Conservation (phyloP, 2,329 filamentous ascomycete species). For the Clonostachys sp. region DNA sequence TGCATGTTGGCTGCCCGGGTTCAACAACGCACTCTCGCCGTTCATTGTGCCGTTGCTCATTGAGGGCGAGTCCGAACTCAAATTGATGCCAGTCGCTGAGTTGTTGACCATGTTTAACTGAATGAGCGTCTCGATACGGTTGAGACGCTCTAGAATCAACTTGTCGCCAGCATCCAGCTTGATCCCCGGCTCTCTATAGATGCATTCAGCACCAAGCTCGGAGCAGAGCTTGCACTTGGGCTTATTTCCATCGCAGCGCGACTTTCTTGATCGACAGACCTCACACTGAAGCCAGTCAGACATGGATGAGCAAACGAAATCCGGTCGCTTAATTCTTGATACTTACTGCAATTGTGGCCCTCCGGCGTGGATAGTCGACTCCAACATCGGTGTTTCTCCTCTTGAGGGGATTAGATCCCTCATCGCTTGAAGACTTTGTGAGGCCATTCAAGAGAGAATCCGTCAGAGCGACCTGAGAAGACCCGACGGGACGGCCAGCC, state of each 20-base stretch:
- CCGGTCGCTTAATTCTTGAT: not conserved
- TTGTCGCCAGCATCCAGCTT: conserved; percentile 86
- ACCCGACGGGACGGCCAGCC: conserved; percentile 29
- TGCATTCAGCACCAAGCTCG: conserved; percentile 76
- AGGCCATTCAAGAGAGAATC: conserved; percentile 9
- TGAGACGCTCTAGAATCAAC: conserved; percentile 74
- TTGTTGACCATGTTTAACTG: conserved; percentile 59
- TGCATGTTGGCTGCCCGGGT: conserved; percentile 33
- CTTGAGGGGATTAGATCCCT: conserved; percentile 55
- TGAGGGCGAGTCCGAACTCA: conserved; percentile 59
- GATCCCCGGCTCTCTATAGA: conserved; percentile 81
- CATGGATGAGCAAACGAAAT: not conserved
- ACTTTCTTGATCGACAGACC: conserved; percentile 76
- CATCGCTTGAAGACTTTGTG: conserved; percentile 33
- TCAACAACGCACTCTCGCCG: conserved; percentile 43
- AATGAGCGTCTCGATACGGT: conserved; percentile 73
- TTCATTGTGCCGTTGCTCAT: conserved; percentile 61
- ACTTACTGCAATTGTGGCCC: conserved; percentile 63
- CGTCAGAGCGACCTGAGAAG: not conserved
- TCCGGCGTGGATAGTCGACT: conserved; percentile 58
- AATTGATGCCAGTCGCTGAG: conserved; percentile 43
- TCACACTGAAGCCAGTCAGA: conserved; percentile 54
- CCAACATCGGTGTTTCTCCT: conserved; percentile 57
- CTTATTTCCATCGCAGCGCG: conserved; percentile 72
- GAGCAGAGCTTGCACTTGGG: conserved; percentile 83